Conservation (phyloP, 805 yeast species). For the Pachysolen tannophilus region DNA sequence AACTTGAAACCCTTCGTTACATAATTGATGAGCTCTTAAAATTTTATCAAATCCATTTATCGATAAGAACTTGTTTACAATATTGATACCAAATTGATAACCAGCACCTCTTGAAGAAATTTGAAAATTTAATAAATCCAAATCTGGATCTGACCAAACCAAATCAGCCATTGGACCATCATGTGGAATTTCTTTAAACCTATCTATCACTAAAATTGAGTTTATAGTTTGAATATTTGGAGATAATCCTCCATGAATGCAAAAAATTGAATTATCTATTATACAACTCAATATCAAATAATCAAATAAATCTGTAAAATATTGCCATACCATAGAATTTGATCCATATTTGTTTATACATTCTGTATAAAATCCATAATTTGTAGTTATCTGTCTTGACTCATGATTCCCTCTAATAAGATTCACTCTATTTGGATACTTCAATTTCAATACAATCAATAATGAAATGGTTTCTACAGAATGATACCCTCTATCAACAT, state of each 20-base stretch:
- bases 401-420: constrained; percentile 94
- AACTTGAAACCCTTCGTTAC: constrained; percentile 93
- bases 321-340: constrained; percentile 70
- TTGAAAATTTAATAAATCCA: constrained; percentile 69
- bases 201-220: constrained; percentile 81
- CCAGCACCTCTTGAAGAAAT: constrained; percentile 97
- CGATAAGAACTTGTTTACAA: constrained; percentile 77
- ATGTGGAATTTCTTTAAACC: constrained; percentile 94
- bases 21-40: constrained; percentile 90
- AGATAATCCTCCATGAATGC: constrained; percentile 95
- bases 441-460: constrained; percentile 70
- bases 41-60: constrained; percentile 75
- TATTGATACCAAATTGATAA: constrained; percentile 87
- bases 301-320: constrained; percentile 90
- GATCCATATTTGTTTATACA: constrained; percentile 82
- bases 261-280: constrained; percentile 82
- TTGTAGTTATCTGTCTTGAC: constrained; percentile 92
- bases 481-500: constrained; percentile 92
- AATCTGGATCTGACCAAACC: constrained; percentile 98
- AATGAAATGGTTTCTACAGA: constrained; percentile 88
- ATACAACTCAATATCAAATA: constrained; percentile 83
- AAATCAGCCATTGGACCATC: constrained; percentile 99
- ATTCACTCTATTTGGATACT: constrained; percentile 80
- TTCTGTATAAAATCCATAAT: constrained; percentile 95
- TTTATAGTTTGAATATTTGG: constrained; percentile 94